Conservation (phyloP, 139 green algal genomes). For the Closterium sp. region DNA sequence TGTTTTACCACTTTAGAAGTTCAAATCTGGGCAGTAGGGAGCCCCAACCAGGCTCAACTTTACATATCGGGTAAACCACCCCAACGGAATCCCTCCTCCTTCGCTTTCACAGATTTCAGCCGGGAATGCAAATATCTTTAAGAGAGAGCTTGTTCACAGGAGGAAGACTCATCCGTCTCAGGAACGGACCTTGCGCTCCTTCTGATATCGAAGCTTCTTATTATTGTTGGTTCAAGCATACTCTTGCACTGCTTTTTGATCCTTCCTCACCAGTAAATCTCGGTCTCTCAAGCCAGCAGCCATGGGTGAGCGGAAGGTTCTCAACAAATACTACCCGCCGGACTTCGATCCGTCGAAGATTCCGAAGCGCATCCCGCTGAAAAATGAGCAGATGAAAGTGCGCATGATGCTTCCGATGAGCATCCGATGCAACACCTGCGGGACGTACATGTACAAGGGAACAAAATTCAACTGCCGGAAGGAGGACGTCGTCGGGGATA, state of each 20-base stretch:
- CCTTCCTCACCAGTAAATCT: background rate
- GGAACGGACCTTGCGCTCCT: too few relatives aligned
- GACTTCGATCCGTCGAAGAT: slow-evolving; percentile 75
- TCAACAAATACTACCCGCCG: slow-evolving; percentile 73
- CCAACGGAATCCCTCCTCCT: too few relatives aligned
- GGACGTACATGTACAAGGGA: slow-evolving; percentile 97
- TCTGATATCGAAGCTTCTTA: too few relatives aligned
- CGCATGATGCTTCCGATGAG: slow-evolving; percentile 98
- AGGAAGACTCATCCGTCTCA: too few relatives aligned
- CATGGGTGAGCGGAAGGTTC: slow-evolving; percentile 78
- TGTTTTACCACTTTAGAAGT: too few relatives aligned
- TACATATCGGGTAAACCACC: too few relatives aligned
- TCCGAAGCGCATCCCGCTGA: slow-evolving; percentile 60
- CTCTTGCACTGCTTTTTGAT: background rate
- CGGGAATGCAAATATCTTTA: too few relatives aligned
- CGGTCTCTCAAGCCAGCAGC: background rate
- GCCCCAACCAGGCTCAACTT: too few relatives aligned
- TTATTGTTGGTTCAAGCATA: background rate
- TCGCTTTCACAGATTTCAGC: too few relatives aligned
- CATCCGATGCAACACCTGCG: slow-evolving; percentile 92
- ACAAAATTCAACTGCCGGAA: slow-evolving; percentile 99
- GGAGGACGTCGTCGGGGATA: slow-evolving; percentile 87
- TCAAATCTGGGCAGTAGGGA: too few relatives aligned
- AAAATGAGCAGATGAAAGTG: slow-evolving; percentile 58
- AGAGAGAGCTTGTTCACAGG: too few relatives aligned